Base-by-base conservation (phyloP, 495 filamentous ascomycete genomes). In the Neurospora discreta region DNA sequence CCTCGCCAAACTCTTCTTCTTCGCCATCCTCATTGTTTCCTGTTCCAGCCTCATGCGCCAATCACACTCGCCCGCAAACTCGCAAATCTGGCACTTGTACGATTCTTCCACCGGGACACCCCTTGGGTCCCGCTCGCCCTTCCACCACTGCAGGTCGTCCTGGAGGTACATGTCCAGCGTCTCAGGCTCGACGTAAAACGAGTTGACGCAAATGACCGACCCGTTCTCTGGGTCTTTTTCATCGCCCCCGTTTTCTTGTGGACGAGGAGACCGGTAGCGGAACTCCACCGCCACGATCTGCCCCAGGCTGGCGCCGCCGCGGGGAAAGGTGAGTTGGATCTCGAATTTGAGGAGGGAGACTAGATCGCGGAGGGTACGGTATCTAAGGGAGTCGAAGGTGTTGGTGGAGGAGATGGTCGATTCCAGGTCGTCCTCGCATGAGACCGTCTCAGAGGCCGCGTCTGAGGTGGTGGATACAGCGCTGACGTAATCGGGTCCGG, bases 31-130 rank as follows among this genome's bases (percentile, higher is more conserved):
- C 13, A 75, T 39, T 10, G 68, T 65, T 75, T 80, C 77, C 23
- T 79, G 70, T 70, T 85, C 82, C 72, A 80, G 68, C 10, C 43
- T 73, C 11, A 77, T 70, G 9, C 88, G 79, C 88, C 88, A 90
- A 58, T 84, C 80, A 70, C 88, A 90, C 6, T 69, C 75, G 9
- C 82, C 84, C 3, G 80, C 81, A 75, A 90, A 90, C 60, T 89
- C 87, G 74, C 88, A 90, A 33, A 71, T 79, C 10, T 81, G 75
- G 78, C 95, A 99, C 81, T 99, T 99, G 85, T 90, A 97, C 0
- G 92, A 92, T 72, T 98, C 96, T 79, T 94, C 90, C 15, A 96
- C 85, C n/a, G 85, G 81, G 9, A 98, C 96, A 11, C 95, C 95
- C n/a, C 86, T 82, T 0, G 94, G 88, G 71, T 85, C 82, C 20